Base-by-base conservation (phyloP, 352 stramenopile genomes). In the Phytopythium chamaehyphon region DNA sequence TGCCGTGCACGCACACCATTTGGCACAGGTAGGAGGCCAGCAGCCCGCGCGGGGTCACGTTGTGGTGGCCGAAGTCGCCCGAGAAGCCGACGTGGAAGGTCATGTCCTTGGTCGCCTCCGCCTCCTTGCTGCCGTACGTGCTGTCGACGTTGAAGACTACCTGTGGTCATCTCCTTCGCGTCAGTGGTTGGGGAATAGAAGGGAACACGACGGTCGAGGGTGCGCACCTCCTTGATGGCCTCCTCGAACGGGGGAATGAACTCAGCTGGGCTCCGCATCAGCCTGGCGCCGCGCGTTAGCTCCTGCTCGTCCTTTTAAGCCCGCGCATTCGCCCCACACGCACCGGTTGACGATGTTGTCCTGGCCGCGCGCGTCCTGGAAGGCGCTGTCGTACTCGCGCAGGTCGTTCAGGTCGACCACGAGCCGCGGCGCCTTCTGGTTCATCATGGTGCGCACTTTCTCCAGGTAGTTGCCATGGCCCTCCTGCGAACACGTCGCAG, bases 1-100 rank as follows among this genome's bases (percentile, higher is more conserved):
- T 99, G 14, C 98, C 97, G 64, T 99, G 96, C 0, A 99, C 95
- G 59, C 96, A 99, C 37, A 99, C 96, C 55, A 99, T 86, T 50
- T 97, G 85, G 9, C 90, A 92, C 10, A 99, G 67, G 33, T 93
- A 94, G 6, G 70, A 83, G 9, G 93, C 93, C 8, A 93, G 79
- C 23, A 99, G 75, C 0, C 87, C 84, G 35, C 97, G 85, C n/a
- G 97, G 97, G 57, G 86, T 97, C 15, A 98, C 84, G 39, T 98
- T 88, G 57, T 94, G 73, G 48, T 88, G 74, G 11, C 92, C 93
- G 47, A 99, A 97, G 51, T 95, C 86, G 24, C 97, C 97, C 26
- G 92, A 81, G 40, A 98, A 96, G 26, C 86, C 93, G 8, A 97
- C 83, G 56, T 96, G 75, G 54, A 96, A 88, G 52, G 86, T 67